Percentiles rank a stretch among this genome's conserved stretches.
phyloP scores from a whole-genome alignment of 2,329 filamentous ascomycete species.

The Zymoseptoria brevis region DNA sequence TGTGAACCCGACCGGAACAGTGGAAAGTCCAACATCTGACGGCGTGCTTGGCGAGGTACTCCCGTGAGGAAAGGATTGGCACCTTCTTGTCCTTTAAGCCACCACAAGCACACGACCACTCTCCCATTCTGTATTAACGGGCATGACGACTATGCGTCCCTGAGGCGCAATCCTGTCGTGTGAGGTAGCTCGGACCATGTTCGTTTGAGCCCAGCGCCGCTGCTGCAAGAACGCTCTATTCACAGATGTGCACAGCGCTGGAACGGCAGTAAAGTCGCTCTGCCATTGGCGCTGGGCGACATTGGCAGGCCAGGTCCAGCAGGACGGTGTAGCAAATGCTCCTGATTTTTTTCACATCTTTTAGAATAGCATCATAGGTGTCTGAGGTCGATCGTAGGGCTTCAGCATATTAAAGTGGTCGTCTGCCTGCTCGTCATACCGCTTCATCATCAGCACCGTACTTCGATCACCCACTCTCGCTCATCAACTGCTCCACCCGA shows the following conservation, averaged over 20 bases:
- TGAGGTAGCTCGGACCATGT: not conserved
- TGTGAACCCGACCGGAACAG: not conserved
- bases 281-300: not conserved
- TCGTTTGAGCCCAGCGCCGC: not conserved
- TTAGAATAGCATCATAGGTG: not conserved
- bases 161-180: not conserved
- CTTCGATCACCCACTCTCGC: not conserved
- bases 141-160: not conserved
- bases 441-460: not conserved
- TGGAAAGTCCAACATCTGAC: not conserved
- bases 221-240: not conserved
- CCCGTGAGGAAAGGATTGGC: not conserved
- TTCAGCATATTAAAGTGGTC: not conserved
- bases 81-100: not conserved
- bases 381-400: not conserved
- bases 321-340: not conserved
- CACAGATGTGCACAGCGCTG: not conserved
- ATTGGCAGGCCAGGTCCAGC: not conserved
- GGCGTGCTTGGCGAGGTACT: not conserved
- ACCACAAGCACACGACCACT: not conserved
- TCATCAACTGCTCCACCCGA: not conserved
- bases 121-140: not conserved
- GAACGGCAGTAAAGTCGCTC: not conserved
- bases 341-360: not conserved
- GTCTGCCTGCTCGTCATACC: not conserved